phyloP scores from a whole-genome alignment of 805 yeast species.

The Saccharomycopsis synnaedendra region DNA sequence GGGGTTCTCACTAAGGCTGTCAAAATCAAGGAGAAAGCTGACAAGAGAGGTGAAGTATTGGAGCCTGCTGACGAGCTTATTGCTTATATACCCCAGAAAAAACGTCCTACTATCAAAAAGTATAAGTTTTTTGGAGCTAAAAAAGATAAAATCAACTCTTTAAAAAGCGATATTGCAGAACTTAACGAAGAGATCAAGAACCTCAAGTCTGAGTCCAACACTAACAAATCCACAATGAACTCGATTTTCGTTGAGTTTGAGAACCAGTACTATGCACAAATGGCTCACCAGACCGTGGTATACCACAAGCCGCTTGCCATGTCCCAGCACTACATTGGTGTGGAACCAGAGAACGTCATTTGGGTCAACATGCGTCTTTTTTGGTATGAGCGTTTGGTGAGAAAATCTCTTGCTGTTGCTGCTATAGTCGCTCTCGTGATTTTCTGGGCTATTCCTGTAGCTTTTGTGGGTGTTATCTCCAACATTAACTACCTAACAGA shows the following conservation, averaged over 20 bases:
- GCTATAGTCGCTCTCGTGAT: conserved; percentile 45
- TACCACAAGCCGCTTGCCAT: conserved; percentile 59
- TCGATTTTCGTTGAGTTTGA: conserved; percentile 73
- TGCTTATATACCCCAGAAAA: conserved; percentile 50
- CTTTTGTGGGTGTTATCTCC: conserved; percentile 67
- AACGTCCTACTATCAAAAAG: conserved; percentile 49
- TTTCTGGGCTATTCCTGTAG: conserved; percentile 71
- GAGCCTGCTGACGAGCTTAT: conserved; percentile 37
- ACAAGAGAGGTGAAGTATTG: conserved; percentile 46
- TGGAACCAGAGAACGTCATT: conserved; percentile 49
- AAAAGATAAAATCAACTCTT: conserved; percentile 49
- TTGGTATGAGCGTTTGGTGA: conserved; percentile 66
- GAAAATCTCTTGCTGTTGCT: conserved; percentile 40
- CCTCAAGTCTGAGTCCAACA: conserved; percentile 39
- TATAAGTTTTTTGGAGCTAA: conserved; percentile 40
- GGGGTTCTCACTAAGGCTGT: conserved; percentile 48
- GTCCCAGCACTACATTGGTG: conserved; percentile 48
- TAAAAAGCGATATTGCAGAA: conserved; percentile 44
- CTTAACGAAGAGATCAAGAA: conserved; percentile 44
- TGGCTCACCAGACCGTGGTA: conserved; percentile 52
- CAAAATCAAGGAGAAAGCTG: conserved; percentile 50
- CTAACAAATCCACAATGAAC: conserved; percentile 47
- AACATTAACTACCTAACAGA: conserved; percentile 53
- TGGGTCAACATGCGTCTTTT: conserved; percentile 69
- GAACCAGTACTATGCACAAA: conserved; percentile 62